Percentiles rank a stretch among this genome's conserved stretches.
Evolutionary conservation across 1,139 yeast genomes (phyloP).

Genomic region (Diutina sp.): DNA sequence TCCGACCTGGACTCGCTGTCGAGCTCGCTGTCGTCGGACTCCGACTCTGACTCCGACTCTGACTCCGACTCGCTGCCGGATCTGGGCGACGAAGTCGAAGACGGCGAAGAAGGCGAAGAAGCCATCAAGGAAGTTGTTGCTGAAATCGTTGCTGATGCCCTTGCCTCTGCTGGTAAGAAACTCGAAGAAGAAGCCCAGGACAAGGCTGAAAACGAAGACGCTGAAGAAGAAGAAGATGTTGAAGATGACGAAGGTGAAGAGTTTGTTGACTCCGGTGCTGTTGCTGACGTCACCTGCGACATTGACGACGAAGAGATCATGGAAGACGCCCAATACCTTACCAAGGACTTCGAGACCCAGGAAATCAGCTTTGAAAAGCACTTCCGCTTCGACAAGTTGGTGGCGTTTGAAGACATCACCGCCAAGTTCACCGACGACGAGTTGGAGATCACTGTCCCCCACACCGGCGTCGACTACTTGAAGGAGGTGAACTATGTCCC

Average conservation of each 20-base stretch:
- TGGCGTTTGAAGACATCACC: constrained; percentile 25
- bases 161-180: neutral
- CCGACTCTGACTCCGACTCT: neutral
- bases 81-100: neutral
- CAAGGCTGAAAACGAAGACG: neutral
- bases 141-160: neutral
- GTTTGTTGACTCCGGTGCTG: neutral
- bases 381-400: constrained; percentile 29
- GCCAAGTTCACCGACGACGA: constrained; percentile 28
- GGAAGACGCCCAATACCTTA: constrained; percentile 29
- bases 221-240: neutral
- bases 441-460: constrained; percentile 32
- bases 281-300: constrained; percentile 7
- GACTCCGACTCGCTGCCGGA: neutral
- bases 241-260: neutral
- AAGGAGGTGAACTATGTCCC: constrained; percentile 13
- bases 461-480: constrained; percentile 15
- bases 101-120: neutral
- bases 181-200: neutral
- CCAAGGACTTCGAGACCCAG: constrained; percentile 25
- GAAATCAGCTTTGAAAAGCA: constrained; percentile 34
- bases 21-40: neutral
- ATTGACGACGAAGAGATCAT: constrained; percentile 21
- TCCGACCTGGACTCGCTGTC: constrained; percentile 7
- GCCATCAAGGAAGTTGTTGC: neutral